Evolutionary conservation across 2,329 filamentous ascomycete species (phyloP).

Genomic region (Colletotrichum spinosum): DNA sequence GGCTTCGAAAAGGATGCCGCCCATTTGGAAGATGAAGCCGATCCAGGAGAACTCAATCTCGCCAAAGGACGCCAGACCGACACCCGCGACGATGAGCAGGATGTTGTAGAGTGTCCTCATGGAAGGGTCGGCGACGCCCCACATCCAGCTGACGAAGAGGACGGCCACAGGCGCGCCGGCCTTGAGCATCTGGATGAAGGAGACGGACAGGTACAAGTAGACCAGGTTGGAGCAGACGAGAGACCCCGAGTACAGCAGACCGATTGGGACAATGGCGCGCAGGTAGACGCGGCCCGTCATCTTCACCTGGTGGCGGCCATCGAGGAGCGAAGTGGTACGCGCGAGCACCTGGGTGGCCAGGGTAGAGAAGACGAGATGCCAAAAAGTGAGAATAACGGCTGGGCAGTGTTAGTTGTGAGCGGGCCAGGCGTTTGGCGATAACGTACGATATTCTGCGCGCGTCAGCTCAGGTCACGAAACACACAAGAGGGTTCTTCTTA

Average conservation of each 20-base stretch:
- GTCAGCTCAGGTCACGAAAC: slow-evolving; percentile 37
- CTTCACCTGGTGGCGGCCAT: slow-evolving; percentile 70
- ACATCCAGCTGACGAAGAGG: slow-evolving; percentile 73
- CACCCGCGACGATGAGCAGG: slow-evolving; percentile 63
- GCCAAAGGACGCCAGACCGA: slow-evolving; percentile 66
- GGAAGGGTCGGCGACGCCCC: slow-evolving; percentile 62
- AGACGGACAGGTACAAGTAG: slow-evolving; percentile 75
- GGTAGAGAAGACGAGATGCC: slow-evolving; percentile 76
- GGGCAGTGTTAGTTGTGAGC: slow-evolving; percentile 12
- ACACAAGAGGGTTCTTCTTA: slow-evolving; percentile 62
- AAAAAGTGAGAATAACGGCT: slow-evolving; percentile 73
- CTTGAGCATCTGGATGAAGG: slow-evolving; percentile 80
- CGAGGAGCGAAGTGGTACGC: slow-evolving; percentile 71
- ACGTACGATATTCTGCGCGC: slow-evolving; percentile 58
- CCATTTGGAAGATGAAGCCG: slow-evolving; percentile 77
- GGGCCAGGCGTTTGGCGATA: slow-evolving; percentile 10
- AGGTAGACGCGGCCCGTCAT: slow-evolving; percentile 72
- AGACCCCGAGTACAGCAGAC: slow-evolving; percentile 73
- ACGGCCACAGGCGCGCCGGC: slow-evolving; percentile 76
- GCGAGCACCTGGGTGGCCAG: slow-evolving; percentile 74
- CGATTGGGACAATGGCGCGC: slow-evolving; percentile 74
- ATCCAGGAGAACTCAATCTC: slow-evolving; percentile 77
- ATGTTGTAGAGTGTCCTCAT: slow-evolving; percentile 59
- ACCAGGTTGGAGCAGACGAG: slow-evolving; percentile 76
- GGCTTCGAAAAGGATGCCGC: slow-evolving; percentile 84